phyloP scores from a whole-genome alignment of 768 basidiomycete genomes.

The Cystobasidiopsis lactophilus region DNA sequence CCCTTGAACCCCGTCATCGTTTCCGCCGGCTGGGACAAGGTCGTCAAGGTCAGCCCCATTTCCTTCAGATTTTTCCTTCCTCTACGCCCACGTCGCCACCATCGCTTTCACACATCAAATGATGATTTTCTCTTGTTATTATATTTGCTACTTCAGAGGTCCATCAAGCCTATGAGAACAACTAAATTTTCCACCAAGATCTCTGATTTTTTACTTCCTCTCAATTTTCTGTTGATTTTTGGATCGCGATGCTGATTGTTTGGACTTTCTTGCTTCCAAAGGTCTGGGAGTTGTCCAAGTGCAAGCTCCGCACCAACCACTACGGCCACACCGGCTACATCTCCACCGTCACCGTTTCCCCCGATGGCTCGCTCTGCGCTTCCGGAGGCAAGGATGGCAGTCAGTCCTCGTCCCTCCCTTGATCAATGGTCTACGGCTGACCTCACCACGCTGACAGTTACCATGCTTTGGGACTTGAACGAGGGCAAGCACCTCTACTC shows the following conservation, averaged over 20 bases:
- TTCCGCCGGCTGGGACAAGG: conserved; percentile 98
- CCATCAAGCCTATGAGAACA: conserved; percentile 44
- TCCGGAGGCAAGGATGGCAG: conserved; percentile 97
- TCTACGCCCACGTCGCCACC: no score
- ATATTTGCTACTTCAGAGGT: conserved; percentile 80
- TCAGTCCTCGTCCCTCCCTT: conserved; percentile 42
- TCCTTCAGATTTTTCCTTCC: conserved; percentile 15
- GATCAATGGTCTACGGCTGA: neutral
- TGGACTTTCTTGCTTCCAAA: conserved; percentile 23
- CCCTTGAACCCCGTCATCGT: conserved; percentile 94
- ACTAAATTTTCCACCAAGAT: conserved; percentile 47
- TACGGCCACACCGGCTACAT: conserved; percentile 98
- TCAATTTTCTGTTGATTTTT: conserved; percentile 3
- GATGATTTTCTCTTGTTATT: conserved; percentile 26
- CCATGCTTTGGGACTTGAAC: conserved; percentile 81
- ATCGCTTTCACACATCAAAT: neutral
- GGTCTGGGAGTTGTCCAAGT: conserved; percentile 99
- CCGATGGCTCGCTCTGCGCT: conserved; percentile 93
- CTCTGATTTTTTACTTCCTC: conserved; percentile 34
- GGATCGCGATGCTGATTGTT: conserved; percentile 29
- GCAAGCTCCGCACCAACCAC: conserved; percentile 99
- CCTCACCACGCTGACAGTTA: neutral
- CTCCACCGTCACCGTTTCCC: conserved; percentile 93
- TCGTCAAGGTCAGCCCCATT: conserved; percentile 63
- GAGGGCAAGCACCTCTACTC: conserved; percentile 99